Evolutionary conservation across 1,284 basidiomycete species (phyloP).

Genomic region (Pseudozyma pruni): DNA sequence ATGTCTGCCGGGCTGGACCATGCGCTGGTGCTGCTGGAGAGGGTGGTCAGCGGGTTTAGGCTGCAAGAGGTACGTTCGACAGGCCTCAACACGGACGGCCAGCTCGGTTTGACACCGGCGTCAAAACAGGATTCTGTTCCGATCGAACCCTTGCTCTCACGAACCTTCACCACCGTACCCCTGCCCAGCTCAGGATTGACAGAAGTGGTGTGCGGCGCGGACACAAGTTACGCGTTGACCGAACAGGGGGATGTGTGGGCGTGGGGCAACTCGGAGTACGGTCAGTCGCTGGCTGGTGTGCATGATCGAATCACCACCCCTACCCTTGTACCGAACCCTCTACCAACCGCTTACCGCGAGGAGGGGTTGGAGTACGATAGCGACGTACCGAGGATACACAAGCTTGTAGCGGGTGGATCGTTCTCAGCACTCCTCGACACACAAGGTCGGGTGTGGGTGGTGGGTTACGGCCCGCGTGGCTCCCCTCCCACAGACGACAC

Average conservation of each 20-base stretch:
- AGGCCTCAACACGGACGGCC: constrained; percentile 57
- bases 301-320: constrained; percentile 26
- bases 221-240: constrained; percentile 46
- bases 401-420: constrained; percentile 33
- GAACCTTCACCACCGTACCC: constrained; percentile 6
- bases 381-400: neutral
- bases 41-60: constrained; percentile 1
- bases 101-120: constrained; percentile 29
- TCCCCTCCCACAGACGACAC: neutral
- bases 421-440: constrained; percentile 36
- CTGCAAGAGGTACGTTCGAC: constrained; percentile 12
- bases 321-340: constrained; percentile 3
- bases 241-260: constrained; percentile 22
- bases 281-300: constrained; percentile 33
- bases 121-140: neutral
- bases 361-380: neutral
- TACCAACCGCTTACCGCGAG: constrained; percentile 5
- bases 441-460: constrained; percentile 16
- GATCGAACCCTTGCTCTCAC: constrained; percentile 16
- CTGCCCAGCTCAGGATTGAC: no score
- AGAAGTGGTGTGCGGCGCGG: constrained; percentile 45
- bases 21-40: constrained; percentile 16
- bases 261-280: constrained; percentile 62
- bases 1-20: constrained; percentile 31
- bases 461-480: constrained; percentile 20